Evolutionary conservation across 2,329 filamentous ascomycete genomes (phyloP).

Genomic region (Ilyonectria sp.): DNA sequence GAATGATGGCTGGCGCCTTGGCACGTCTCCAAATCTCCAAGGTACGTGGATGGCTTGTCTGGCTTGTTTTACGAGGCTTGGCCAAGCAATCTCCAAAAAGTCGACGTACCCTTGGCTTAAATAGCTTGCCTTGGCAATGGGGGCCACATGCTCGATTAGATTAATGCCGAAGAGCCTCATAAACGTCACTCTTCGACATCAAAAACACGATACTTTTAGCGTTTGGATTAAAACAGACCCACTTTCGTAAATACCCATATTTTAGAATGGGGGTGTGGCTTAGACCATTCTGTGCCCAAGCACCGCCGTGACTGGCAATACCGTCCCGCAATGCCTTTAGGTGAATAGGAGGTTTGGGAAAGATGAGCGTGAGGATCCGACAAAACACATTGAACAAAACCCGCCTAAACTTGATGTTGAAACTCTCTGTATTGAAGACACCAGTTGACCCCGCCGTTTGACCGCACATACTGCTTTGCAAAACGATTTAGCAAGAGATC

Average conservation of each 20-base stretch:
- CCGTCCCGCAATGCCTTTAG: not conserved
- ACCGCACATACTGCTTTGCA: too few relatives aligned
- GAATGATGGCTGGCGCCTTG: not conserved
- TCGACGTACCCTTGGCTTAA: not conserved
- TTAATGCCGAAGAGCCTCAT: not conserved
- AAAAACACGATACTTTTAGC: not conserved
- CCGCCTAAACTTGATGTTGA: too few relatives aligned
- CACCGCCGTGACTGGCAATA: not conserved
- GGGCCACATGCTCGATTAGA: not conserved
- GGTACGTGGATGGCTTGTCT: not conserved
- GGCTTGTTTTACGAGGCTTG: not conserved
- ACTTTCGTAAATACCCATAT: not conserved
- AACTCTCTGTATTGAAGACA: too few relatives aligned
- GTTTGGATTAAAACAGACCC: not conserved
- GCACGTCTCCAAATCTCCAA: not conserved
- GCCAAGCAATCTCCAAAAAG: slow-evolving; percentile 4
- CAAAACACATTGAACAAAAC: too few relatives aligned
- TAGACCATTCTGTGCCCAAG: not conserved
- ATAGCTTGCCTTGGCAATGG: not conserved
- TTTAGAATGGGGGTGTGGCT: not conserved
- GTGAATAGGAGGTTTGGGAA: not conserved
- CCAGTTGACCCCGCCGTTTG: too few relatives aligned
- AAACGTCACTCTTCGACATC: too few relatives aligned
- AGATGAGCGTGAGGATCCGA: too few relatives aligned
- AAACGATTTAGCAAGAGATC: too few relatives aligned